Evolutionary conservation across 805 yeast genomes (phyloP), one percentile per base, ranked within the genome.

Genomic region (Zygosaccharomyces pseudorouxii): DNA sequence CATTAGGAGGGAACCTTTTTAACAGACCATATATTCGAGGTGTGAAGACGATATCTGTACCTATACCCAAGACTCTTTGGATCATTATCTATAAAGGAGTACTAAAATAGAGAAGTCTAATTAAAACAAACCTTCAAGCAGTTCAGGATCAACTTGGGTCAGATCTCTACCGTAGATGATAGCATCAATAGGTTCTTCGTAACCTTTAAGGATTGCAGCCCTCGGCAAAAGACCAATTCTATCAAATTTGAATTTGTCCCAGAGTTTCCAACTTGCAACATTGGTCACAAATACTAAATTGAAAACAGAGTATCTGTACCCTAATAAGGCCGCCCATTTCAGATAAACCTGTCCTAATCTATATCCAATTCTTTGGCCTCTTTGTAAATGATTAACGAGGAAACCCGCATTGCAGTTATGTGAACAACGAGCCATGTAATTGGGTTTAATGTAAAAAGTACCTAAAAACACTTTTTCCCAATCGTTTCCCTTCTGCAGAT

Each of bases 361-460:
- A 30, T 69, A 73, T 1, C 96, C 97, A 12, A 87, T 66, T 8
- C 85, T 83, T 41, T 73, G 64, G 0, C 95, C 93, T 52, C 97
- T 75, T 22, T 70, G 69, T 0, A 54, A 54, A 7, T 73, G 71
- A 50, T 77, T 77, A 5, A 90, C 96, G 9, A 89, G 63, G 60
- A 90, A 90, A 0, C 95, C 96, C 0, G 82, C 97, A 63, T 90
- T 90, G 59, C 96, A 88, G 25, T 80, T 83, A 59, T 90, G 97
- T 0, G 93, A 80, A 53, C 92, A 83, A 49, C 96, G 76, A 7
- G 95, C 96, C 2, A 74, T 68, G 62, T 89, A 90, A 66, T 90
- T 90, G 14, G 98, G 96, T 60, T 86, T 89, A 58, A 89, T 73
- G 64, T 84, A 86, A 63, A 83, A 86, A 2, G 86, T 78, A 1